phyloP scores from a whole-genome alignment of 306 rosid species.

The Dalbergia cochinchinensis region DNA sequence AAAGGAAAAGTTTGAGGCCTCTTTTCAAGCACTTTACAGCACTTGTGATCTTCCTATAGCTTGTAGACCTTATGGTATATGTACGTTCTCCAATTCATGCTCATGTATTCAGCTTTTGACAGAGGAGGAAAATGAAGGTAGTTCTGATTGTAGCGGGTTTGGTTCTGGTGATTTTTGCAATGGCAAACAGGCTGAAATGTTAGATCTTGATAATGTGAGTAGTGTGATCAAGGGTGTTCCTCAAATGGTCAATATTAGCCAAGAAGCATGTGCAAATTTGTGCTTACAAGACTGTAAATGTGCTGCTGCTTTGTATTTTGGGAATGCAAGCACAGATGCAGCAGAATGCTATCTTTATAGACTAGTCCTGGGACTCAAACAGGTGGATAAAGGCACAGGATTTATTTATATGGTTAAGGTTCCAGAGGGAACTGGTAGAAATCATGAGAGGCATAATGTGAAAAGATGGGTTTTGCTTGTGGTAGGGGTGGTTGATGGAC shows the following conservation, averaged over 20 bases:
- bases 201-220: constrained; percentile 65
- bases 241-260: constrained; percentile 57
- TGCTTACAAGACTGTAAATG: constrained; percentile 84
- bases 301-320: constrained; percentile 62
- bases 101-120: constrained; percentile 63
- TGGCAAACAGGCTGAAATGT: constrained; percentile 59
- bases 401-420: constrained; percentile 78
- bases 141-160: constrained; percentile 53
- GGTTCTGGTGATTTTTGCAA: constrained; percentile 53
- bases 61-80: constrained; percentile 79
- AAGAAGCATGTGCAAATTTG: constrained; percentile 61
- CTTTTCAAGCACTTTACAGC: constrained; percentile 80
- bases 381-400: constrained; percentile 61
- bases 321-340: background rate
- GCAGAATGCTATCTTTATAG: constrained; percentile 65
- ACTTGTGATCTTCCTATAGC: constrained; percentile 92
- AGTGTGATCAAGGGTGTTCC: constrained; percentile 61
- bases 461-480: constrained; percentile 78
- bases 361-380: constrained; percentile 75
- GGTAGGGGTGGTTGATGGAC: constrained; percentile 83
- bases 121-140: constrained; percentile 41
- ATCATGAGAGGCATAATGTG: constrained; percentile 53
- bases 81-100: constrained; percentile 80
- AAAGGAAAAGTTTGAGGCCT: constrained; percentile 66
- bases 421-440: constrained; percentile 59